Percentiles rank a stretch among this genome's conserved stretches.
Conservation (phyloP, 176 grass and related monocot species). For the Alloteropsis semialata region DNA sequence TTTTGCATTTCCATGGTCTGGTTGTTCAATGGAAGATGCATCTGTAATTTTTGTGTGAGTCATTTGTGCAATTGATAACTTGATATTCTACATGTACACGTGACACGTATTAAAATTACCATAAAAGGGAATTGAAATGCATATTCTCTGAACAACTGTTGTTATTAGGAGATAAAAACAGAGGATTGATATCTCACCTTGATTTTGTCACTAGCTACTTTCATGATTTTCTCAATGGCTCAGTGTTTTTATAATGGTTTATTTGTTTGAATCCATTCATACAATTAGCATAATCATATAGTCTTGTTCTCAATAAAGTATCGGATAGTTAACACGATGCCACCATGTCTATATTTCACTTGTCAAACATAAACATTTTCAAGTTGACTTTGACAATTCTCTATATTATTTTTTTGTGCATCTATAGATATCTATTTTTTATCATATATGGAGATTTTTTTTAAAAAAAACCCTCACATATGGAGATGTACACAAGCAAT, state of each 20-base stretch:
- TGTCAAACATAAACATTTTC: not conserved
- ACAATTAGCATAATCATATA: not conserved
- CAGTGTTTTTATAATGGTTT: not conserved
- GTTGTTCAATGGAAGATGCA: not conserved
- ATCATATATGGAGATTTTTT: not conserved
- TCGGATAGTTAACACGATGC: not conserved
- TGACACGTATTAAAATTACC: not conserved
- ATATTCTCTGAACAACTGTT: not conserved
- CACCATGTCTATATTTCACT: not conserved
- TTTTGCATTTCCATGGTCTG: not conserved
- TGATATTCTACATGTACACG: not conserved
- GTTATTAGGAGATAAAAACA: not conserved
- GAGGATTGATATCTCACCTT: not conserved
- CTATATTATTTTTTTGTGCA: not conserved
- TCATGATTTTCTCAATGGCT: not conserved
- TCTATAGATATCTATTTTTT: not conserved
- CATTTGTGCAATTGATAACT: conserved; percentile 4
- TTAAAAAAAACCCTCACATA: too few species aligned
- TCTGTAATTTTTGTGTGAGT: not conserved
- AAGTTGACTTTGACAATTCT: not conserved
- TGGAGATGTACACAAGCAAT: not conserved
- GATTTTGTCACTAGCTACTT: not conserved
- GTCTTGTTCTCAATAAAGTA: not conserved
- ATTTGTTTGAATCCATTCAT: not conserved
- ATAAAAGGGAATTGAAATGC: not conserved